Conservation (phyloP, 306 rosid species). For the Amphicarpaea edgeworthii region DNA sequence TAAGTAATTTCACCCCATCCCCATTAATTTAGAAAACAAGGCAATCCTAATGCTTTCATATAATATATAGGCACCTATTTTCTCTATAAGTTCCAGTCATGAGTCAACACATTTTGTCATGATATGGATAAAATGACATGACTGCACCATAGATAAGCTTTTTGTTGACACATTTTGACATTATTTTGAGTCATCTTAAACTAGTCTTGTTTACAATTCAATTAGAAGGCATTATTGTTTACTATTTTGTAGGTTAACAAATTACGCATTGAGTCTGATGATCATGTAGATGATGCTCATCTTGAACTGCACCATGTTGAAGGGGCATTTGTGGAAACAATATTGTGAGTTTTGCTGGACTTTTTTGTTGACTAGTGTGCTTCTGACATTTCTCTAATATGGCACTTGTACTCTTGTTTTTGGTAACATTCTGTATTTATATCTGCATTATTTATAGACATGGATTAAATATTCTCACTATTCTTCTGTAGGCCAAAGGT, state of each 20-base stretch:
- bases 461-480: slow-evolving; percentile 42
- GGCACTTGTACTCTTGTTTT: slow-evolving; percentile 21
- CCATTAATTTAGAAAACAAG: slow-evolving; percentile 26
- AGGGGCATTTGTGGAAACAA: slow-evolving; percentile 92
- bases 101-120: neutral
- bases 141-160: slow-evolving; percentile 10
- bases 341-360: slow-evolving; percentile 69
- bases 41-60: neutral
- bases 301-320: slow-evolving; percentile 84
- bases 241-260: slow-evolving; percentile 73
- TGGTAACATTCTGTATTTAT: slow-evolving; percentile 10
- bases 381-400: slow-evolving; percentile 35
- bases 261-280: slow-evolving; percentile 77
- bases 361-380: slow-evolving; percentile 19
- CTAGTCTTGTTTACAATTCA: slow-evolving; percentile 36
- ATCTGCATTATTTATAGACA: neutral
- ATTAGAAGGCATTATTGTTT: slow-evolving; percentile 29
- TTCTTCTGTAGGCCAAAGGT: slow-evolving; percentile 76
- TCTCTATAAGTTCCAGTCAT: slow-evolving; percentile 15
- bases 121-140: slow-evolving; percentile 27
- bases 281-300: slow-evolving; percentile 37
- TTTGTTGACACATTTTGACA: slow-evolving; percentile 26
- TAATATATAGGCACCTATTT: slow-evolving; percentile 1
- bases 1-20: slow-evolving; percentile 22
- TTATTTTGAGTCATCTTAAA: slow-evolving; percentile 35